Percentiles rank a stretch among this genome's conserved stretches.
These are phyloP conservation scores for Ogataea neopini DNA, from an alignment of 805 yeast genomes.

Conservation along the genomic window DNA sequence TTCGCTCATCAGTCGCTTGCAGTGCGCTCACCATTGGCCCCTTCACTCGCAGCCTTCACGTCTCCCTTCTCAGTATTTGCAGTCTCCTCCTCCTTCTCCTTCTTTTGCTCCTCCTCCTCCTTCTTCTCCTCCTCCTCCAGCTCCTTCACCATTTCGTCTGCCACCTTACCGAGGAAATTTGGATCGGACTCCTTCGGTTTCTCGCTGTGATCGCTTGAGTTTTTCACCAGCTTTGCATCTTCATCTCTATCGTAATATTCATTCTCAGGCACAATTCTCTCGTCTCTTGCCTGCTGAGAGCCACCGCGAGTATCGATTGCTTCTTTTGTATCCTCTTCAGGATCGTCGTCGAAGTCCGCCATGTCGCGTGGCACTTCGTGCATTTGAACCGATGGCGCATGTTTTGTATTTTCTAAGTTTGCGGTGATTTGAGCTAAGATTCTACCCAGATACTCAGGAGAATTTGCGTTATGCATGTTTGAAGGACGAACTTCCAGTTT, in stretches of 20 bases:
- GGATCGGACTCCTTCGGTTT: neutral
- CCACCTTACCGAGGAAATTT: constrained; percentile 27
- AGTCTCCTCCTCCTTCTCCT: neutral
- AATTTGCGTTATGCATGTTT: constrained; percentile 94
- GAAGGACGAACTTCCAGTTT: constrained; percentile 92
- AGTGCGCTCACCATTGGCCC: neutral
- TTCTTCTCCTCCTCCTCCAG: constrained; percentile 22
- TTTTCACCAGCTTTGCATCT: constrained; percentile 35
- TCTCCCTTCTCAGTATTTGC: neutral
- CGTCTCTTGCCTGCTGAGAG: constrained; percentile 80
- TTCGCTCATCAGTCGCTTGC: neutral
- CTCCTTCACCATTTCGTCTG: constrained; percentile 33
- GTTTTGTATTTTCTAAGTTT: constrained; percentile 85
- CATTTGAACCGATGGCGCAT: constrained; percentile 97
- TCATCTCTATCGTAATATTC: constrained; percentile 77
- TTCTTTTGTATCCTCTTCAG: constrained; percentile 73
- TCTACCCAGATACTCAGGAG: constrained; percentile 87
- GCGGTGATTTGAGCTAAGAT: constrained; percentile 73
- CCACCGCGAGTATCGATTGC: constrained; percentile 93
- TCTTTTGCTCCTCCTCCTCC: constrained; percentile 4
- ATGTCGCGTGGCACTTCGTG: constrained; percentile 84
- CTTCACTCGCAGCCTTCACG: neutral
- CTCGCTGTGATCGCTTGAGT: constrained; percentile 23
- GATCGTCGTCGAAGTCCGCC: constrained; percentile 81
- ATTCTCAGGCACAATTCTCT: constrained; percentile 63